A percentile compares a stretch with the other conserved stretches of the same genome.
These are phyloP conservation scores for Glonium stellatum DNA, from an alignment of 495 filamentous ascomycete genomes.

Conservation along the genomic window DNA sequence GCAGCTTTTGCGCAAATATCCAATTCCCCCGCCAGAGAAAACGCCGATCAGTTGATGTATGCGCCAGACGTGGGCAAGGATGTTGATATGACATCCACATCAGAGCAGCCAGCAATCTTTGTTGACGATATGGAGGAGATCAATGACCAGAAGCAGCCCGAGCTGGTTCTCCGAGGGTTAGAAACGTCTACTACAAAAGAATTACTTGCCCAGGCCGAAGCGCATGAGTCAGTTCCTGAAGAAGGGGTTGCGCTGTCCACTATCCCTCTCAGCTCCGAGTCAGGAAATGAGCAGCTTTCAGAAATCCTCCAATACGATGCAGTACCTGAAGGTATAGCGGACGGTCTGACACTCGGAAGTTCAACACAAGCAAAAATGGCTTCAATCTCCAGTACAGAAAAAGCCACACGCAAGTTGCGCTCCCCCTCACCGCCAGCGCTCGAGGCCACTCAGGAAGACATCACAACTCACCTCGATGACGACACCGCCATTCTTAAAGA, in stretches of 20 bases:
- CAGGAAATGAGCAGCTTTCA: background rate
- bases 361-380: too few relatives aligned
- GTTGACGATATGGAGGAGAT: background rate
- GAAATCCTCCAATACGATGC: background rate
- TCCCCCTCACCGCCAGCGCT: constrained; percentile 7
- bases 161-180: background rate
- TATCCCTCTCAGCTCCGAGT: background rate
- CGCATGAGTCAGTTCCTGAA: background rate
- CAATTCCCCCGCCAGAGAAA: too few relatives aligned
- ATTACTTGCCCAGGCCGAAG: too few relatives aligned
- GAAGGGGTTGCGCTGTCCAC: background rate
- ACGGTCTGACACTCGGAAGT: constrained; percentile 16
- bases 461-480: constrained; percentile 38
- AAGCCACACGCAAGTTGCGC: constrained; percentile 4
- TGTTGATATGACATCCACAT: background rate
- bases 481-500: constrained; percentile 55
- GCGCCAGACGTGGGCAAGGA: background rate
- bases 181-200: background rate
- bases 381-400: background rate
- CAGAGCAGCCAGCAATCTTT: background rate
- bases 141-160: background rate
- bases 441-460: constrained; percentile 9
- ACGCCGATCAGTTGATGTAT: background rate
- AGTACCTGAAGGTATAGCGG: constrained; percentile 13
- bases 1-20: too few relatives aligned